These are phyloP conservation scores for Ogataea polymorpha DNA, from an alignment of 805 yeast species.

Conservation along the genomic window DNA sequence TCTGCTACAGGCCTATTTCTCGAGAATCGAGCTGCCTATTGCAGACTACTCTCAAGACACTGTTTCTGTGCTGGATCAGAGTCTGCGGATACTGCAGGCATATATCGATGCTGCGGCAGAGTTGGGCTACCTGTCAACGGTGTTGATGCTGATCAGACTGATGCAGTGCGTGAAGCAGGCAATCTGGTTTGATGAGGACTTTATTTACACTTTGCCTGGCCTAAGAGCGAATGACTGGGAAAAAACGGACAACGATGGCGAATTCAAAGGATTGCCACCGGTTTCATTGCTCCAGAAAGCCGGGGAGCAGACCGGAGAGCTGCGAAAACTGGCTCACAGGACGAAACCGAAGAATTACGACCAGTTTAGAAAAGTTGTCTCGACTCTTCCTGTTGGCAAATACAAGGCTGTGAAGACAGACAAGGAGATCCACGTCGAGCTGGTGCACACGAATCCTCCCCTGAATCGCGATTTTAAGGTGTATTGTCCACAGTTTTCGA, in stretches of 20 bases:
- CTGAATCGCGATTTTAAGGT: constrained; percentile 60
- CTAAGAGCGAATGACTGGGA: constrained; percentile 22
- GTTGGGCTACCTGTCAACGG: constrained; percentile 64
- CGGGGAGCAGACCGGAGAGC: constrained; percentile 39
- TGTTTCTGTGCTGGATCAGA: constrained; percentile 87
- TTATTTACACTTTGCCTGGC: constrained; percentile 57
- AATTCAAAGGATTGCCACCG: not conserved
- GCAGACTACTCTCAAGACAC: constrained; percentile 96
- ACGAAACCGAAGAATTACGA: constrained; percentile 43
- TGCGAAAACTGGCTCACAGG: constrained; percentile 35
- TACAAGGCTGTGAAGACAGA: constrained; percentile 35
- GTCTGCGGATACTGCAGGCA: constrained; percentile 91
- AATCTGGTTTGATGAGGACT: constrained; percentile 78
- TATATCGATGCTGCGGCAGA: constrained; percentile 88
- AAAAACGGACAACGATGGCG: constrained; percentile 8
- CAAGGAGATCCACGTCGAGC: constrained; percentile 38
- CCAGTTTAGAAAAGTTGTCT: constrained; percentile 51
- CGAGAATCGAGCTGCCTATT: constrained; percentile 76
- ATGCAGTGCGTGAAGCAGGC: constrained; percentile 91
- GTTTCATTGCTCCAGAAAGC: constrained; percentile 36
- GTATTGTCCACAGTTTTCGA: constrained; percentile 80
- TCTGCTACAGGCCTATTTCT: constrained; percentile 69
- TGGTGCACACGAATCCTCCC: constrained; percentile 53
- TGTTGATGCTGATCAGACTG: constrained; percentile 56
- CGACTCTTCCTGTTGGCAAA: constrained; percentile 59